Conservation (phyloP, 169 alveolate species). For the Plasmodium fragile region DNA sequence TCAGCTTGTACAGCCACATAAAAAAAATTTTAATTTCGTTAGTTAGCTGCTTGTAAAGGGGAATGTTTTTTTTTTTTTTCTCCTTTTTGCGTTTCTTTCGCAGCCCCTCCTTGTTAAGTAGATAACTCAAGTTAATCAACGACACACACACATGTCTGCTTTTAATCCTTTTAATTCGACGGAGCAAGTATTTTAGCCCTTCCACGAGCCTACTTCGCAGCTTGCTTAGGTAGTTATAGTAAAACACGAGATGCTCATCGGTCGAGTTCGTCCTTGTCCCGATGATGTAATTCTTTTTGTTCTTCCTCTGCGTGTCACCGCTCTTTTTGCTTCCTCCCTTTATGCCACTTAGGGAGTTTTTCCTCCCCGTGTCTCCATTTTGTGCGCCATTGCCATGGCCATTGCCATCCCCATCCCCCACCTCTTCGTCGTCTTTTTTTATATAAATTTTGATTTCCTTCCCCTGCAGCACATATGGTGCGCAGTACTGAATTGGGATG, state of each 20-base stretch:
- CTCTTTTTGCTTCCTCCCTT: background rate
- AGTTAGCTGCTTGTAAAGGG: conserved; percentile 55
- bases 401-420: background rate
- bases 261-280: conserved; percentile 75
- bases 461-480: conserved; percentile 41
- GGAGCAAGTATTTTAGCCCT: conserved; percentile 36
- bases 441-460: conserved; percentile 41
- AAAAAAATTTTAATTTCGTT: conserved; percentile 71
- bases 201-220: conserved; percentile 30
- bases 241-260: conserved; percentile 56
- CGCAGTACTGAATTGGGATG: conserved; percentile 59
- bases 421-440: conserved; percentile 8
- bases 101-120: conserved; percentile 15
- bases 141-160: conserved; percentile 16
- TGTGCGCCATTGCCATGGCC: background rate
- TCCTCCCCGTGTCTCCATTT: background rate
- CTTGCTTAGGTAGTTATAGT: conserved; percentile 60
- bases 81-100: conserved; percentile 19
- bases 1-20: conserved; percentile 55
- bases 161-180: conserved; percentile 41
- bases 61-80: conserved; percentile 16
- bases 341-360: background rate
- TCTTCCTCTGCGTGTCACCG: background rate
- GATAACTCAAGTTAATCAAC: background rate
- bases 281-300: conserved; percentile 37